phyloP scores from a whole-genome alignment of 2,329 filamentous ascomycete species.

The Pseudogymnoascus sp. region DNA sequence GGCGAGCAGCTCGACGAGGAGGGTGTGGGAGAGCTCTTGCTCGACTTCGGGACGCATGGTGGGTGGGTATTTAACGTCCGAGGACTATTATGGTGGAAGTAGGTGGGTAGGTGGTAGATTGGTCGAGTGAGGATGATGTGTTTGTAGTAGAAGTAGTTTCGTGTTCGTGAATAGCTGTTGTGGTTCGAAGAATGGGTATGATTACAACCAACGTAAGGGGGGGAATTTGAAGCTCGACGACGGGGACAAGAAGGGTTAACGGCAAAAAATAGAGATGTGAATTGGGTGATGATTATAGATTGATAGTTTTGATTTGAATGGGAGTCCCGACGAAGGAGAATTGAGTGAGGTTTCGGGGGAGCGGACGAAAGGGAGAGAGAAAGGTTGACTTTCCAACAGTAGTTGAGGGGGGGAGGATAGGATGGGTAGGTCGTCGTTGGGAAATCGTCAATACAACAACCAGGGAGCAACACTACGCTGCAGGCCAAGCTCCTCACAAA shows the following conservation, averaged over 20 bases:
- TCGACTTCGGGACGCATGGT: conserved; percentile 96
- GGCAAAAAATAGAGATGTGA: conserved; percentile 1
- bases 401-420: neutral
- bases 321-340: neutral
- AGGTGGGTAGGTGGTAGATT: neutral
- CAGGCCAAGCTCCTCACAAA: conserved; percentile 9
- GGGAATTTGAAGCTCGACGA: neutral
- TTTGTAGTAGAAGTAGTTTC: too few relatives aligned
- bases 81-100: conserved; percentile 18
- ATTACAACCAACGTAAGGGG: conserved; percentile 9
- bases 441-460: neutral
- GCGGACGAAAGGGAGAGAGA: neutral
- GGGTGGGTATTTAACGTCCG: conserved; percentile 27
- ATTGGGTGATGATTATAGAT: conserved; percentile 2
- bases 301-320: conserved; percentile 2
- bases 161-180: neutral
- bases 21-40: conserved; percentile 96
- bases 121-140: neutral
- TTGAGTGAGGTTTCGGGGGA: neutral
- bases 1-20: conserved; percentile 96
- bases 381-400: conserved; percentile 3
- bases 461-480: neutral
- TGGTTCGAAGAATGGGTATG: neutral
- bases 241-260: neutral
- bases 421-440: neutral